Base-by-base conservation (phyloP, 331 rosid genomes). In the Arachis monticola region DNA sequence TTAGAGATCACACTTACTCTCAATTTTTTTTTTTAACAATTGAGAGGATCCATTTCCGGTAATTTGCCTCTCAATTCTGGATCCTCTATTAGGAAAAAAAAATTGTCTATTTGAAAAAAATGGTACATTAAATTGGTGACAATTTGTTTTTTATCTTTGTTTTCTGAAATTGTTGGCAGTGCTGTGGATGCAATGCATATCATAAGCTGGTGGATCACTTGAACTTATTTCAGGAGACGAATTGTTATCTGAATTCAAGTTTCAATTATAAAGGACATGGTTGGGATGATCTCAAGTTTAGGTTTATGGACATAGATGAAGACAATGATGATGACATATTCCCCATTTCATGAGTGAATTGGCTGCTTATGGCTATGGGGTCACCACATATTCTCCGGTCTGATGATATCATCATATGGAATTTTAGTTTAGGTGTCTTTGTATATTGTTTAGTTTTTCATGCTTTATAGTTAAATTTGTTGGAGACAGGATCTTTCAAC, bases 181-280 rank as follows among this genome's bases (percentile, higher is more conserved):
- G 98, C 60, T 93, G 97, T 70, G 96, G 96, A 65, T 93, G 98
- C 87, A 87, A 82, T 70, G 98, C 92, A 5, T 93, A 87, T 79
- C 98, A 93, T 77, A 93, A 93, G 92, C 93, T 91, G 1, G 98
- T 93, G 81, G 98, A 93, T 85, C 87, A 93, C 77, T 85, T 93
- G 84, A 93, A 93, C 84, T 86, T 93, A 69, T 93, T 93, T 84
- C 97, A 93, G 79, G 97, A 89, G 81, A 89, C 91, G 78, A 93
- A 89, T 60, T 93, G 98, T 89, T 91, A 89, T 35, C 84, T 93
- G 81, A 88, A 86, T 84, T 88, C 92, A 13, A 83, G 88, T 77
- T 93, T 93, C 79, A 88, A 89, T 64, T 89, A 89, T 65, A 82
- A 78, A 69, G 91, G 93, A 64, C 82, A 84, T 27, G 93, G 85